Base-by-base conservation (phyloP, 2,329 filamentous ascomycete genomes). In the Pseudofabraea citricarpa region DNA sequence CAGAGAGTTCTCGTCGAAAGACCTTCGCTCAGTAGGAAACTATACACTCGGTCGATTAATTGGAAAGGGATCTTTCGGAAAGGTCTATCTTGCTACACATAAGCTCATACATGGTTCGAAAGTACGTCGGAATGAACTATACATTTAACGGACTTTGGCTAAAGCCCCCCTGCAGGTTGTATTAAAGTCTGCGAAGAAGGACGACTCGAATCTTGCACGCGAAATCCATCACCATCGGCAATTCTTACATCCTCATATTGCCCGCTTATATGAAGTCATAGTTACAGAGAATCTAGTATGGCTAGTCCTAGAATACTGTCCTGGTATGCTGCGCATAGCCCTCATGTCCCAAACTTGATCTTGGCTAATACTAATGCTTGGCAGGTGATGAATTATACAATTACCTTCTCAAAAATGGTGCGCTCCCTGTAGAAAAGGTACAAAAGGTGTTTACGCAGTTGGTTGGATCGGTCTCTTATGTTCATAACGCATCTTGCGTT, bases 201-300 rank as follows among this genome's bases (percentile, higher is more conserved):
- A 90, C 62, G 93, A 98, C 65, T 81, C 88, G 43, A 98, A 98
- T 63, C 83, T 98, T 38, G 91, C 91, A 13, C 86, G 93, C 56
- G 93, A 98, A 65, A 98, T 98, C 56, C 93, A 98, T 65, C 93
- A 98, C 64, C 93, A 98, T 64, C 87, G 93, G 55, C 93, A 98
- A 66, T 96, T 98, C 66, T 78, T 95, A 52, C 93, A 98, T 61
- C 93, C 93, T 18, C 93, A 98, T 68, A 98, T 98, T 57, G 90
- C 93, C 36, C 81, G 93, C 40, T 73, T 98, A 18, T 97, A 98
- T 72, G 93, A 98, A 71, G 91, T 98, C 47, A 95, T 98, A 57
- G 90, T 98, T 50, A 98, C 93, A 2, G 93, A 98, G 68, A 83
- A 73, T 39, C 67, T 97, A 64, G 94, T 98, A 41, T 98, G 93